Evolutionary conservation across 495 filamentous ascomycete genomes (phyloP), one percentile per base, ranked within the genome.

Genomic region (Hyaloscypha variabilis): DNA sequence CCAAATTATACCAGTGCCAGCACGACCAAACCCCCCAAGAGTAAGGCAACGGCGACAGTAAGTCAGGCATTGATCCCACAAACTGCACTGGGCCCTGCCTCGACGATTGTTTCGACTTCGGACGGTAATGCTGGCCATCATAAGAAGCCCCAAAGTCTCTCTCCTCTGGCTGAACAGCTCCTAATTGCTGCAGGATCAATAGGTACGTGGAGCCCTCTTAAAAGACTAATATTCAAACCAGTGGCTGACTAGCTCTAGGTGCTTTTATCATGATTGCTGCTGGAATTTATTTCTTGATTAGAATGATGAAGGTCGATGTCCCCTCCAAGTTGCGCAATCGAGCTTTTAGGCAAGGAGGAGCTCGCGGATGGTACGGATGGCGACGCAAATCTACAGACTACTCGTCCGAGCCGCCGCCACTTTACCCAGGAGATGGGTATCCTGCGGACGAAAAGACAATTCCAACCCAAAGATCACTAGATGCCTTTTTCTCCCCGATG

Each of bases 171-270:
- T 8, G 77, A 85, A 65, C 76, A 76, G 31, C 66, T 78, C 19
- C 63, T 84, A 60, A 77, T 85, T 63, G 80, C 80, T 30, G 76
- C 76, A 14, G 81, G 81, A 21, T 73, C 81, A 21, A 83, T 85
- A 64, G 80, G 82, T 84, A 72, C 68, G 75, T 69, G 21, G n/a
- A n/a, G n/a, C n/a, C n/a, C n/a, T n/a, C n/a, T n/a, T 28, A 23
- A 24, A 26, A n/a, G 21, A 14, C 17, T 28, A 36, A 50, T 29
- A 24, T 3, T 50, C 60, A 3, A 62, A 23, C n/a, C 25, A 2
- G 17, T 17, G 56, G 14, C 60, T 57, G 24, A 66, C 25, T 34
- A 31, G 21, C 42, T 50, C n/a, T 39, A 72, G 70, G 67, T 30
- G 67, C 62, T 19, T 70, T 70, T 42, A 66, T 70, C 28, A 70